Evolutionary conservation across 75 land plant genomes (phyloP).

Genomic region (Picea sitchensis): DNA sequence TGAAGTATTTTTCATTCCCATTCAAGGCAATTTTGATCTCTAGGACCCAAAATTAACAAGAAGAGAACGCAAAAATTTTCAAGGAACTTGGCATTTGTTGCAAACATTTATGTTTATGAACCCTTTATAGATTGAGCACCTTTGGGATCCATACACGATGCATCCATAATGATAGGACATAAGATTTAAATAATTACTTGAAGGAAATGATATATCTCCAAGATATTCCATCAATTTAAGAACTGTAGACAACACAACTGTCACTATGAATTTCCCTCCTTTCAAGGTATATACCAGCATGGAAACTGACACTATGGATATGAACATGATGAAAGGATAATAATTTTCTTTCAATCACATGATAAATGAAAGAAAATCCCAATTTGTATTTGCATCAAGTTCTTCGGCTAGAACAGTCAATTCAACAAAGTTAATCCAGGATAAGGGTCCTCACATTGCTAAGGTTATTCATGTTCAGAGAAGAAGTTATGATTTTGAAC

Average conservation of each 20-base stretch:
- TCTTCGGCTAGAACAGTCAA: conserved; percentile 17
- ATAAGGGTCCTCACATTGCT: conserved; percentile 63
- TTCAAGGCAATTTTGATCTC: too few relatives aligned
- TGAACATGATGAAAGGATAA: not conserved
- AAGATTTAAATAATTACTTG: not conserved
- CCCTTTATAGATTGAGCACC: too few relatives aligned
- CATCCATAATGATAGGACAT: not conserved
- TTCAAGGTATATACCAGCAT: not conserved
- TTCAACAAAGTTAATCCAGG: conserved; percentile 27
- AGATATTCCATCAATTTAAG: not conserved
- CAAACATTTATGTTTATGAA: too few relatives aligned
- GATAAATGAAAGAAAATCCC: not conserved
- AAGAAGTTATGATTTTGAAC: conserved; percentile 38
- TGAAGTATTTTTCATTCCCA: too few relatives aligned
- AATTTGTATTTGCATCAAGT: not conserved
- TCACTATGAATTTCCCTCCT: not conserved
- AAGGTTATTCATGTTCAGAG: conserved; percentile 52
- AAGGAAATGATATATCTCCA: conserved; percentile 2
- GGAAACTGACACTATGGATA: not conserved
- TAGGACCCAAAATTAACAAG: too few relatives aligned
- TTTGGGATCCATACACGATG: not conserved
- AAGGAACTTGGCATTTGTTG: too few relatives aligned
- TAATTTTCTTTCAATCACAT: not conserved
- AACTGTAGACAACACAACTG: not conserved
- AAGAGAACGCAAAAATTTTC: too few relatives aligned